These are phyloP conservation scores for Porcisia hertigi DNA, from an alignment of 208 protist species.

Conservation along the genomic window DNA sequence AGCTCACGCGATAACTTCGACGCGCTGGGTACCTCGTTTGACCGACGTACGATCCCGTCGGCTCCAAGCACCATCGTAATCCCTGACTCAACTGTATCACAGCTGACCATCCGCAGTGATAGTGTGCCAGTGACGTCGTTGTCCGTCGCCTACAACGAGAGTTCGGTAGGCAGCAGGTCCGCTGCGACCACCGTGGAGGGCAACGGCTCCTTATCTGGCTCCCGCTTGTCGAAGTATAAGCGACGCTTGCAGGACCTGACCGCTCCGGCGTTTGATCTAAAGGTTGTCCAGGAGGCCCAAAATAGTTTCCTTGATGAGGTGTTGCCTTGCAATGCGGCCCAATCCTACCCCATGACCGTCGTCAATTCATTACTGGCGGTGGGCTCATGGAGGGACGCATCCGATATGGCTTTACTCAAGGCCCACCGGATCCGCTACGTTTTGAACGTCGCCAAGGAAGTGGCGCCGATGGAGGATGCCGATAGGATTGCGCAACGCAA, in stretches of 20 bases:
- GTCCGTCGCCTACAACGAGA: neutral
- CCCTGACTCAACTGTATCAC: neutral
- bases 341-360: slow-evolving; percentile 61
- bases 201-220: neutral
- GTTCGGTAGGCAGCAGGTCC: neutral
- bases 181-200: neutral
- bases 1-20: slow-evolving; percentile 22
- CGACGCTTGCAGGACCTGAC: slow-evolving; percentile 36
- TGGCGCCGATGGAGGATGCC: slow-evolving; percentile 34
- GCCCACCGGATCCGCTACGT: slow-evolving; percentile 64
- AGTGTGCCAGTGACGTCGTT: neutral
- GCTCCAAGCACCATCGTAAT: neutral
- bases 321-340: slow-evolving; percentile 64
- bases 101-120: neutral
- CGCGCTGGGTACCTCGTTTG: neutral
- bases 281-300: slow-evolving; percentile 44
- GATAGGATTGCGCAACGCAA: slow-evolving; percentile 23
- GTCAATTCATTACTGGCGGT: slow-evolving; percentile 68
- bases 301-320: slow-evolving; percentile 25
- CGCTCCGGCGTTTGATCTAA: slow-evolving; percentile 64
- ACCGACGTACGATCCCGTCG: neutral
- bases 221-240: slow-evolving; percentile 46
- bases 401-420: slow-evolving; percentile 47
- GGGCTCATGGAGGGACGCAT: slow-evolving; percentile 77
- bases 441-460: slow-evolving; percentile 80